Evolutionary conservation across 2,329 filamentous ascomycete genomes (phyloP).

Genomic region (Diaporthe caulivora): DNA sequence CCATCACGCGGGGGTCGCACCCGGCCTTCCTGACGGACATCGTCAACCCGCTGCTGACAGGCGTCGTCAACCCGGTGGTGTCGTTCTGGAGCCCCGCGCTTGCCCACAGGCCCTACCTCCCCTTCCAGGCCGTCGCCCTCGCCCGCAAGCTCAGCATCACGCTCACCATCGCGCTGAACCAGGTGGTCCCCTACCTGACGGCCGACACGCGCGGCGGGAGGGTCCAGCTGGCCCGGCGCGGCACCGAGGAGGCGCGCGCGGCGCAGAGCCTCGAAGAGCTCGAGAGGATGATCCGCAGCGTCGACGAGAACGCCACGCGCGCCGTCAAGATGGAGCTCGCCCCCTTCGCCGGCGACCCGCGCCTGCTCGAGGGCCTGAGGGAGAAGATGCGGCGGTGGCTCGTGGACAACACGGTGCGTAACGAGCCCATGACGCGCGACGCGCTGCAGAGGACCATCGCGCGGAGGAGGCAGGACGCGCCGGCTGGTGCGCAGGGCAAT

Average conservation of each 20-base stretch:
- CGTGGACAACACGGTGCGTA: conserved; percentile 85
- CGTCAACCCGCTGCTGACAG: conserved; percentile 58
- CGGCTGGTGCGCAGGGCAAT: conserved; percentile 69
- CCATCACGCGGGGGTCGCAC: conserved; percentile 66
- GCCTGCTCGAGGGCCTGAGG: conserved; percentile 72
- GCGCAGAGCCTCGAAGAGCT: conserved; percentile 75
- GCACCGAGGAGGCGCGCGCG: conserved; percentile 63
- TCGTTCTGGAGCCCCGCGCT: conserved; percentile 53
- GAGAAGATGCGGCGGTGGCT: conserved; percentile 87
- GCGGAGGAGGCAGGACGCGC: conserved; percentile 71
- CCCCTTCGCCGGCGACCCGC: conserved; percentile 82
- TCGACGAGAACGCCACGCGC: conserved; percentile 77
- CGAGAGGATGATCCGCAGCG: conserved; percentile 67
- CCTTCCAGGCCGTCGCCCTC: conserved; percentile 85
- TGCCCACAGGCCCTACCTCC: conserved; percentile 75
- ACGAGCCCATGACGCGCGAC: conserved; percentile 84
- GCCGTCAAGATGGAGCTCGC: conserved; percentile 83
- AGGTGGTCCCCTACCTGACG: conserved; percentile 78
- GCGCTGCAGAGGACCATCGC: conserved; percentile 78
- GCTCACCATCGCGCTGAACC: conserved; percentile 84
- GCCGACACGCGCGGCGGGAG: conserved; percentile 52
- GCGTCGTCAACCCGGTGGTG: conserved; percentile 49
- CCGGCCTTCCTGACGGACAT: conserved; percentile 58
- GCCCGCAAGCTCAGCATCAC: conserved; percentile 83
- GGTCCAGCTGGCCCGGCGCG: conserved; percentile 47